A percentile compares a stretch with the other conserved stretches of the same genome.
Conservation (phyloP, 2,329 filamentous ascomycete genomes). For the Aspergillus sp. region DNA sequence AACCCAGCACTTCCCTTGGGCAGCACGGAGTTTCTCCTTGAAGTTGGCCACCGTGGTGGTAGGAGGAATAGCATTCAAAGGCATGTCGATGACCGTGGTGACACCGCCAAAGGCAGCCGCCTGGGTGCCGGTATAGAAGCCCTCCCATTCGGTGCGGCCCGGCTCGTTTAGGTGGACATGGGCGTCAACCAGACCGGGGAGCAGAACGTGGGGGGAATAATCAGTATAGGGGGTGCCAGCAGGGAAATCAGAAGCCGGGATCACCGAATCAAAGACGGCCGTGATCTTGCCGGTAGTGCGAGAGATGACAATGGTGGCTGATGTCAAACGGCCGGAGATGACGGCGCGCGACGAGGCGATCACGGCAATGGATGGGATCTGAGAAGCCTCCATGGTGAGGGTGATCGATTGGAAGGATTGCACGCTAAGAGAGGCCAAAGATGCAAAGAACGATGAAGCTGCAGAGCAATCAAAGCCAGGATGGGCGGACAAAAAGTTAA, state of each 20-base stretch:
- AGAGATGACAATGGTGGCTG: slow-evolving; percentile 82
- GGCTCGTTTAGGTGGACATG: slow-evolving; percentile 98
- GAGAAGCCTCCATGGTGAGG: slow-evolving; percentile 22
- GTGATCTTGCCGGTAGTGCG: slow-evolving; percentile 80
- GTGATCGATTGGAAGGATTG: slow-evolving; percentile 12
- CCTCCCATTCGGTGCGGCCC: slow-evolving; percentile 96
- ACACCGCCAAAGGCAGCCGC: slow-evolving; percentile 95
- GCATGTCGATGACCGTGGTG: slow-evolving; percentile 97
- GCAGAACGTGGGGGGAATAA: slow-evolving; percentile 78
- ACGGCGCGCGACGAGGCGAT: slow-evolving; percentile 83
- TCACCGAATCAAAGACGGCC: slow-evolving; percentile 69
- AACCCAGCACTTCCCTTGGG: slow-evolving; percentile 89
- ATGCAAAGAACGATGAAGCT: slow-evolving; percentile 11
- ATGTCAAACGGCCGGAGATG: slow-evolving; percentile 72
- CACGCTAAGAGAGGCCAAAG: slow-evolving; percentile 5
- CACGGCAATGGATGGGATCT: slow-evolving; percentile 63
- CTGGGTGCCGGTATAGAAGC: slow-evolving; percentile 90
- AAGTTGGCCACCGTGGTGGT: slow-evolving; percentile 86
- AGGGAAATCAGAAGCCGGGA: slow-evolving; percentile 77
- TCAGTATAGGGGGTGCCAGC: slow-evolving; percentile 72
- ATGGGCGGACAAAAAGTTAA: slow-evolving; percentile 15
- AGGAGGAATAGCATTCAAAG: slow-evolving; percentile 92
- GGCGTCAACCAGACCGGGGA: slow-evolving; percentile 92
- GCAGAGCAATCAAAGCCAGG: slow-evolving; percentile 13
- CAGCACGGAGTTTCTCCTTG: slow-evolving; percentile 81